These are phyloP conservation scores for Myxozyma sirexii DNA, from an alignment of 805 yeast genomes.

Conservation along the genomic window DNA sequence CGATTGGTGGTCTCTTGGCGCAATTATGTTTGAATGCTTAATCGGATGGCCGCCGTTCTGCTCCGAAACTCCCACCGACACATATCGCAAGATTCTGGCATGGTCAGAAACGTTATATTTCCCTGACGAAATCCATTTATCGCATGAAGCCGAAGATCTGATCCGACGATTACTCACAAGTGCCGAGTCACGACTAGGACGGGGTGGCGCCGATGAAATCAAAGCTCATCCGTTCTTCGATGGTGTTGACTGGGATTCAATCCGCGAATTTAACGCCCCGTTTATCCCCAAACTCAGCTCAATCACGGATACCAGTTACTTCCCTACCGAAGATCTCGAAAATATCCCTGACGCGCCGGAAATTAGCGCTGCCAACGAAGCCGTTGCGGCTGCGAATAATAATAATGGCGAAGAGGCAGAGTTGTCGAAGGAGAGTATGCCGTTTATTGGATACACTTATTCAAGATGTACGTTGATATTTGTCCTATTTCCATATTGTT, in stretches of 20 bases:
- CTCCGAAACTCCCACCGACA: slow-evolving; percentile 91
- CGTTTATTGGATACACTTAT: slow-evolving; percentile 96
- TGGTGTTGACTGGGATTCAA: slow-evolving; percentile 94
- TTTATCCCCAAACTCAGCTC: slow-evolving; percentile 89
- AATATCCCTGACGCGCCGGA: slow-evolving; percentile 78
- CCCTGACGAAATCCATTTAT: slow-evolving; percentile 88
- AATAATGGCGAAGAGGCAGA: slow-evolving; percentile 18
- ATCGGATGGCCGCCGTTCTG: slow-evolving; percentile 98
- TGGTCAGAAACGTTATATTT: slow-evolving; percentile 87
- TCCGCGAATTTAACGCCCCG: slow-evolving; percentile 87
- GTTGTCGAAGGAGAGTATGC: slow-evolving; percentile 69
- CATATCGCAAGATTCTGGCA: slow-evolving; percentile 85
- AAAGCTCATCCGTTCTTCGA: slow-evolving; percentile 89
- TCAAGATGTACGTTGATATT: slow-evolving; percentile 74
- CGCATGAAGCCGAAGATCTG: slow-evolving; percentile 86
- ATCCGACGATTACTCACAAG: slow-evolving; percentile 74
- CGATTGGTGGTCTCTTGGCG: slow-evolving; percentile 98
- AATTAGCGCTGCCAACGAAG: slow-evolving; percentile 32
- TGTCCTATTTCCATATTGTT: neutral
- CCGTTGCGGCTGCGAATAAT: slow-evolving; percentile 14
- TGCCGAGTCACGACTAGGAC: slow-evolving; percentile 79
- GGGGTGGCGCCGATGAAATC: slow-evolving; percentile 91
- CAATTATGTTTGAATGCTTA: slow-evolving; percentile 93
- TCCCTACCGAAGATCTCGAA: slow-evolving; percentile 96
- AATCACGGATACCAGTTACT: slow-evolving; percentile 93